Conservation (phyloP, 2,329 filamentous ascomycete species). For the Venturiaceae sp. region DNA sequence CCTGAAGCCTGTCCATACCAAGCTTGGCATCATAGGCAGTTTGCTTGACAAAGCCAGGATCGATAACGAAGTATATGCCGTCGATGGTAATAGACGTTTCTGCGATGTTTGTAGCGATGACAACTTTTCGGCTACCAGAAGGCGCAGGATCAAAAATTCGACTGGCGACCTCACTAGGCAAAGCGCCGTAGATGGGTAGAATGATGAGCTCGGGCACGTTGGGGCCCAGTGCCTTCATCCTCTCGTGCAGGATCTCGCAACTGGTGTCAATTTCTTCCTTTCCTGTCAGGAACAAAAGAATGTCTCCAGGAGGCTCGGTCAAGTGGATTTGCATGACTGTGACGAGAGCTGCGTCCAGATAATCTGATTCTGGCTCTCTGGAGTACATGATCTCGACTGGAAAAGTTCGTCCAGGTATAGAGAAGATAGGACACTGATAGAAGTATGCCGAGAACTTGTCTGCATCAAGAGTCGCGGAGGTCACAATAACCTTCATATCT, state of each 20-base stretch:
- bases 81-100: slow-evolving; percentile 98
- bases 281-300: slow-evolving; percentile 91
- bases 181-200: slow-evolving; percentile 87
- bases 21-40: slow-evolving; percentile 95
- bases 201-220: slow-evolving; percentile 88
- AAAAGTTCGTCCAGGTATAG: slow-evolving; percentile 88
- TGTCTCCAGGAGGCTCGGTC: slow-evolving; percentile 84
- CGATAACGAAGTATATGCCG: slow-evolving; percentile 93
- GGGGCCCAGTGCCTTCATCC: slow-evolving; percentile 91
- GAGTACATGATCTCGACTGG: slow-evolving; percentile 96
- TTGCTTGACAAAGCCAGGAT: slow-evolving; percentile 96
- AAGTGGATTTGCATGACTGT: slow-evolving; percentile 98
- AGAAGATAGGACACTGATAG: slow-evolving; percentile 91
- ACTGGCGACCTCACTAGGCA: slow-evolving; percentile 89
- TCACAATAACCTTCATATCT: slow-evolving; percentile 97
- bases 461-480: slow-evolving; percentile 94
- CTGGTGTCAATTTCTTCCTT: slow-evolving; percentile 96
- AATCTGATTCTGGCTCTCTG: slow-evolving; percentile 89
- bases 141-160: slow-evolving; percentile 91
- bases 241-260: slow-evolving; percentile 84
- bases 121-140: slow-evolving; percentile 77
- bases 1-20: slow-evolving; percentile 92
- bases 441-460: slow-evolving; percentile 98
- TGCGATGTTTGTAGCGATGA: slow-evolving; percentile 97
- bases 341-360: slow-evolving; percentile 84